Evolutionary conservation across 495 filamentous ascomycete genomes (phyloP).

Genomic region (Penicillium cosmopolitanum): DNA sequence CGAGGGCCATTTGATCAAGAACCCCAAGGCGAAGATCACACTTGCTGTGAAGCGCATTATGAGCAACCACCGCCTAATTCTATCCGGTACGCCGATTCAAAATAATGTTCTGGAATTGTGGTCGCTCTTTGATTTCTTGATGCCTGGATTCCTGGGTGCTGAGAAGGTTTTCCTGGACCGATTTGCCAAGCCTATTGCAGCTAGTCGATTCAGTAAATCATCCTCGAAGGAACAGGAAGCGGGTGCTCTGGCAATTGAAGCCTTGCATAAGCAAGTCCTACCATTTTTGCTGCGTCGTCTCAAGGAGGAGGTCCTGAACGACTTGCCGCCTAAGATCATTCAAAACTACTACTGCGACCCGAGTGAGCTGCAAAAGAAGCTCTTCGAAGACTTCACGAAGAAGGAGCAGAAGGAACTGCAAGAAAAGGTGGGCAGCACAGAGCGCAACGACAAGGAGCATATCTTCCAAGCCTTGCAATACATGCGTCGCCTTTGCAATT

Average conservation of each 20-base stretch:
- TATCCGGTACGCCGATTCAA: constrained; percentile 97
- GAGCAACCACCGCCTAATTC: constrained; percentile 92
- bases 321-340: constrained; percentile 96
- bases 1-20: constrained; percentile 98
- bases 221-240: constrained; percentile 99
- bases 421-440: constrained; percentile 73
- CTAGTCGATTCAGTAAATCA: constrained; percentile 91
- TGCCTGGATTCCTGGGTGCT: constrained; percentile 97
- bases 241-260: constrained; percentile 93
- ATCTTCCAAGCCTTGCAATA: constrained; percentile 99
- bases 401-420: constrained; percentile 83
- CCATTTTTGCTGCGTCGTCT: constrained; percentile 95
- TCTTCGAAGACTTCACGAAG: constrained; percentile 95
- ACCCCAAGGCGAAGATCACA: constrained; percentile 91
- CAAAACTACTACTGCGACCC: constrained; percentile 99
- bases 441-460: constrained; percentile 93
- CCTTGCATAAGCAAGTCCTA: constrained; percentile 94
- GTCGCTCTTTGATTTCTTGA: constrained; percentile 98
- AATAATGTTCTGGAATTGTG: constrained; percentile 98
- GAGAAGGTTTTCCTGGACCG: constrained; percentile 98
- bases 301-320: constrained; percentile 96
- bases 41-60: constrained; percentile 83
- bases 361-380: constrained; percentile 88
- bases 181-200: constrained; percentile 96
- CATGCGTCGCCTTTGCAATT: constrained; percentile 99